These are phyloP conservation scores for Spathaspora boniae DNA, from an alignment of 805 yeast genomes.

Conservation along the genomic window DNA sequence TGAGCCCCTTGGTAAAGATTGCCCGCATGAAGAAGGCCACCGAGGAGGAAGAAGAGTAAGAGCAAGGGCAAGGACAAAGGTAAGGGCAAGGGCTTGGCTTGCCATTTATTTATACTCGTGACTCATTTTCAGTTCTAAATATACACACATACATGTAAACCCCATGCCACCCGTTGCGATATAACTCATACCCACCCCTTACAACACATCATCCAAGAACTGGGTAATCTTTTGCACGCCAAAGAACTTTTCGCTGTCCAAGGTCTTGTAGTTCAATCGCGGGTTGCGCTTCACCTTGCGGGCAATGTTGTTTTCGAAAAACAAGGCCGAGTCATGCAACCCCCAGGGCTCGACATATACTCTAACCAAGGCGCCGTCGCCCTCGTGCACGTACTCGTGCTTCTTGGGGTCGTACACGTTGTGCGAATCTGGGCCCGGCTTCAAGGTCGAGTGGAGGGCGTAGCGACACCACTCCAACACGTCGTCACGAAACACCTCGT, in stretches of 20 bases:
- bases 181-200: neutral
- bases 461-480: slow-evolving; percentile 31
- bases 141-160: too few relatives aligned
- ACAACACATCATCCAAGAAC: slow-evolving; percentile 20
- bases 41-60: slow-evolving; percentile 19
- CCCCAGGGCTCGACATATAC: slow-evolving; percentile 36
- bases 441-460: slow-evolving; percentile 28
- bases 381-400: slow-evolving; percentile 17
- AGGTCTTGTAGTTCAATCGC: slow-evolving; percentile 5
- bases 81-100: too few relatives aligned
- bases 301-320: slow-evolving; percentile 22
- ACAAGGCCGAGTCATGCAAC: slow-evolving; percentile 27
- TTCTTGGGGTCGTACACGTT: slow-evolving; percentile 14
- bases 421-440: slow-evolving; percentile 17
- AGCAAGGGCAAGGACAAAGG: too few relatives aligned
- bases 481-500: slow-evolving; percentile 40
- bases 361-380: slow-evolving; percentile 18
- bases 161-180: neutral
- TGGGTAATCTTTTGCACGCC: slow-evolving; percentile 21
- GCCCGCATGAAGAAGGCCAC: slow-evolving; percentile 63
- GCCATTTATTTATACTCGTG: too few relatives aligned
- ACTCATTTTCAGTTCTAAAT: too few relatives aligned
- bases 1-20: slow-evolving; percentile 71
- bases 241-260: slow-evolving; percentile 16
- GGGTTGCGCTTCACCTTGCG: slow-evolving; percentile 8